Percentiles rank a stretch among this genome's conserved stretches.
These are phyloP conservation scores for Coprinopsis cinerea DNA, from an alignment of 768 basidiomycete genomes.

Conservation along the genomic window DNA sequence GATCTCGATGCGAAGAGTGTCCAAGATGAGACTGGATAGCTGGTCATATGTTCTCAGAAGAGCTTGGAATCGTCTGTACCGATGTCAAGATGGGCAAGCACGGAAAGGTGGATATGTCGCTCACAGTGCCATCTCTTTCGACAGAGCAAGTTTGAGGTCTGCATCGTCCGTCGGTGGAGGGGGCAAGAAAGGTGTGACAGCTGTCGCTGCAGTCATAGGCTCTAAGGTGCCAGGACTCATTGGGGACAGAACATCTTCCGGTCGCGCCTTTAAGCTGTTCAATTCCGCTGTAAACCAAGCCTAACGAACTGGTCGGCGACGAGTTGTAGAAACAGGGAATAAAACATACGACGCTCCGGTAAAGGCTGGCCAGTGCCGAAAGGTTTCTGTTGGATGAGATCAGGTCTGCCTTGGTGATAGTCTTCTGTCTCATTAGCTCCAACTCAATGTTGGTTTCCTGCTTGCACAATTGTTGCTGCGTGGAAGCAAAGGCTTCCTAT, in stretches of 20 bases:
- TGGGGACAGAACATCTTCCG: slow-evolving; percentile 51
- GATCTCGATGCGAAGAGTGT: slow-evolving; percentile 83
- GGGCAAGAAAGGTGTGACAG: slow-evolving; percentile 42
- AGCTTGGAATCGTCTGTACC: slow-evolving; percentile 79
- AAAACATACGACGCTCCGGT: slow-evolving; percentile 76
- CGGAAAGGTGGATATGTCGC: slow-evolving; percentile 22
- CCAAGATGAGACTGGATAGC: slow-evolving; percentile 78
- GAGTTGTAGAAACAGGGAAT: not conserved
- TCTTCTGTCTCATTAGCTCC: slow-evolving; percentile 49
- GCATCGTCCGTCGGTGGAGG: slow-evolving; percentile 30
- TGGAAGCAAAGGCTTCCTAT: slow-evolving; percentile 35
- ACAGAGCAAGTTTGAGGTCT: slow-evolving; percentile 69
- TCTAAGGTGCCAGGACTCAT: slow-evolving; percentile 46
- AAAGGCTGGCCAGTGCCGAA: slow-evolving; percentile 68
- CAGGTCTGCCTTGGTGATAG: slow-evolving; percentile 58
- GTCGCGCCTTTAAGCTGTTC: slow-evolving; percentile 53
- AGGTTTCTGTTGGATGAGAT: slow-evolving; percentile 69
- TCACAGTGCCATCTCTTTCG: slow-evolving; percentile 84
- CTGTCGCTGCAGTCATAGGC: slow-evolving; percentile 41
- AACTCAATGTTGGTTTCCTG: slow-evolving; percentile 81
- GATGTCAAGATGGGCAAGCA: not conserved
- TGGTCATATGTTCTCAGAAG: slow-evolving; percentile 88
- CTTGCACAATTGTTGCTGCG: slow-evolving; percentile 52
- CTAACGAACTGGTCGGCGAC: slow-evolving; percentile 34
- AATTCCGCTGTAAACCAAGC: slow-evolving; percentile 82